Evolutionary conservation across 495 filamentous ascomycete genomes (phyloP).

Genomic region (Neurospora discreta): DNA sequence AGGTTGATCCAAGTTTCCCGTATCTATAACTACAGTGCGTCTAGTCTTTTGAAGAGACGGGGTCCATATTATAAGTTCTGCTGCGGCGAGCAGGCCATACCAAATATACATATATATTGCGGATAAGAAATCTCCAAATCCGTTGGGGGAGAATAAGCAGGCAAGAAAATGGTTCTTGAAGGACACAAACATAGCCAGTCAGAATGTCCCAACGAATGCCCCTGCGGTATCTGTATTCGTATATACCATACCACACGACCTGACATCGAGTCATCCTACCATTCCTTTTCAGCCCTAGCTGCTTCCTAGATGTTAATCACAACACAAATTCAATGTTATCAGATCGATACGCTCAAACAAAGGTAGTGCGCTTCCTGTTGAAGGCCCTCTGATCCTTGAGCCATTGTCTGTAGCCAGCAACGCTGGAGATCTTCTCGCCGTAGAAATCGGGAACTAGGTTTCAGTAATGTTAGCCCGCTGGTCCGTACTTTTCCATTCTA

Average conservation of each 20-base stretch:
- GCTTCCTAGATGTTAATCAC: neutral
- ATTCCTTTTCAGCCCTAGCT: neutral
- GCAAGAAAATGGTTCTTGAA: neutral
- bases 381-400: constrained; percentile 96
- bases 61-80: neutral
- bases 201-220: neutral
- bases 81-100: neutral
- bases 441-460: constrained; percentile 53
- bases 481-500: neutral
- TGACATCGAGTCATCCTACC: neutral
- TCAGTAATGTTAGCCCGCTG: constrained; percentile 1
- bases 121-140: neutral
- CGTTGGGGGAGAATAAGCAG: neutral
- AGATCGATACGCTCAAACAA: constrained; percentile 17
- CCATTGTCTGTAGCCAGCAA: constrained; percentile 85
- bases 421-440: constrained; percentile 91
- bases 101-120: neutral
- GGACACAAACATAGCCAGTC: neutral
- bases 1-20: constrained; percentile 65
- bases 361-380: constrained; percentile 75
- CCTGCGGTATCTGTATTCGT: neutral
- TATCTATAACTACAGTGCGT: constrained; percentile 39
- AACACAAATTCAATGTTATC: neutral
- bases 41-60: neutral
- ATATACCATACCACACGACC: neutral